These are phyloP conservation scores for Otatea glauca DNA, from an alignment of 176 grass and related monocot species.

Conservation along the genomic window DNA sequence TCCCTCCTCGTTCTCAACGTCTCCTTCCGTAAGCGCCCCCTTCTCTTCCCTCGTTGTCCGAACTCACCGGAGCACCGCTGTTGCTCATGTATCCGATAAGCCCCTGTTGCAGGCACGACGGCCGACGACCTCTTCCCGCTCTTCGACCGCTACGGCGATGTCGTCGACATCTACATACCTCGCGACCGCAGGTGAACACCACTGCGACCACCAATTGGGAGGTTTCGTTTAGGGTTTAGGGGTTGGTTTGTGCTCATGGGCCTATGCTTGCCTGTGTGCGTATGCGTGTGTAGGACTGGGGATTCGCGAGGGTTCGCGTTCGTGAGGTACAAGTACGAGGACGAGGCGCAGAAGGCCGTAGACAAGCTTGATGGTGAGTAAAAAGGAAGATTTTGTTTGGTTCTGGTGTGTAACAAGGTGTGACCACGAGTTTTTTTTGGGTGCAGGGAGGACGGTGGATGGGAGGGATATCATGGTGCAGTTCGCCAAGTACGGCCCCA, in stretches of 20 bases:
- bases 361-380: constrained; percentile 71
- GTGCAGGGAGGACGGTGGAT: constrained; percentile 63
- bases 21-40: constrained; percentile 59
- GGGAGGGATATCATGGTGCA: constrained; percentile 84
- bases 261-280: background rate
- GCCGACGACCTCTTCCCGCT: constrained; percentile 79
- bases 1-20: constrained; percentile 90
- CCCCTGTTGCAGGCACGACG: constrained; percentile 56
- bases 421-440: background rate
- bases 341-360: constrained; percentile 78
- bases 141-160: constrained; percentile 77
- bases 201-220: background rate
- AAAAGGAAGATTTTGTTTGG: background rate
- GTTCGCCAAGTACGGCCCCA: constrained; percentile 88
- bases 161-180: constrained; percentile 76
- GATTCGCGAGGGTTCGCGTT: constrained; percentile 82
- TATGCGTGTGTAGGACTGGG: constrained; percentile 60
- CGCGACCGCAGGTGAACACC: constrained; percentile 68
- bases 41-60: background rate
- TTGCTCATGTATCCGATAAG: constrained; percentile 11
- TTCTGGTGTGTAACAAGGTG: background rate
- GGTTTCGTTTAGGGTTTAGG: background rate
- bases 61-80: background rate
- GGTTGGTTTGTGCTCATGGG: constrained; percentile 10
- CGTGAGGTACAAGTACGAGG: constrained; percentile 84